Base-by-base conservation (phyloP, 331 rosid species). In the Malus hybrid region DNA sequence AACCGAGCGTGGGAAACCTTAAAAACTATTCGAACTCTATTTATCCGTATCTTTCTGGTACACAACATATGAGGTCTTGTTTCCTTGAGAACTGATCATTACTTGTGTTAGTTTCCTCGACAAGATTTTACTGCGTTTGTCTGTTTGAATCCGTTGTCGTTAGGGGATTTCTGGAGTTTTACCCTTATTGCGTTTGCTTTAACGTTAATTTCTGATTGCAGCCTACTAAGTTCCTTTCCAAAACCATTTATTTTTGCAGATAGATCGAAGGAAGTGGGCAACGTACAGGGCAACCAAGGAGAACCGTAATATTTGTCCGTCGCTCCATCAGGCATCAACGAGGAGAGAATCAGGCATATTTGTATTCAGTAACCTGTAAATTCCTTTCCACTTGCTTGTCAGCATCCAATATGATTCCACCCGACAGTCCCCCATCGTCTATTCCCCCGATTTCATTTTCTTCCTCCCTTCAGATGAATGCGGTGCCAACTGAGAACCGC, bases 201-300 rank as follows among this genome's bases (percentile, higher is more conserved):
- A 36, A 36, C 3, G 11, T 7, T 36, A 36, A 36, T 36, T 36
- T 36, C 44, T 36, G 44, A 36, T 36, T 36, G 66, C 67, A 58
- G 30, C 18, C 85, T 15, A 70, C 62, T 52, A 6, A 52, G 34
- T 75, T 61, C 66, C n/a, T 73, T 42, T 2, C 6, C 13, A n/a
- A 6, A 68, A 44, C 44, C 22, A 65, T 32, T n/a, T 28, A 32
- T 56, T 11, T 13, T 80, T 77, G 77, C 83, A 82, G 86, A 75
- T 70, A 52, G 60, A 46, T 66, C 5, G 74, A 79, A 63, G 44
- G 78, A 79, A 68, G 52, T 28, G 79, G 70, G 57, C 53, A 10
- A 46, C 58, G 36, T n/a, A 53, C 34, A 48, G 73, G 56, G 64
- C 42, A 20, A 66, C n/a, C 70, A n/a, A 72, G 44, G 63, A 58